Base-by-base conservation (phyloP, 441 rosid species). In the Croton setiger region DNA sequence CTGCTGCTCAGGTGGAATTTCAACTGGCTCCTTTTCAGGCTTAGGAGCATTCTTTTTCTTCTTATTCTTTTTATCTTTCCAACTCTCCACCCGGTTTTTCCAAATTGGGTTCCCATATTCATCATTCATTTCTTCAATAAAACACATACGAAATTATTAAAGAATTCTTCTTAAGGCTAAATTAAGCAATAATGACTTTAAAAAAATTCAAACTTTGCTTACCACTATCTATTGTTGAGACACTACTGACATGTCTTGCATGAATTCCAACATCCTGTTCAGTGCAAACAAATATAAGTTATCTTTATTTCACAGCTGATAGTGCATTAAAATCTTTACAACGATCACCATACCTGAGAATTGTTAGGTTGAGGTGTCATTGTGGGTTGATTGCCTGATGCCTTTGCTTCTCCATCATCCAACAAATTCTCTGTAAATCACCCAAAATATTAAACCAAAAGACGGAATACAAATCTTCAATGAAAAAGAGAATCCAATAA, bases 21-120 rank as follows among this genome's bases (percentile, higher is more conserved):
- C 78, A 77, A 84, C 80, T 21, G 74, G 73, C 17, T 82, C 84
- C 57, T 73, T 80, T 75, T 84, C 91, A 70, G 73, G 79, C 79
- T 95, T 90, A 7, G 87, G 64, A 45, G 83, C 79, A 74, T 76
- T 64, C 65, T 84, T 88, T 65, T 82, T 91, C 87, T 90, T 94
- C 86, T 89, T 88, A 76, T 75, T 80, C 84, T 95, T 95, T 79
- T 95, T 95, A 54, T 88, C 98, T 84, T 90, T 95, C 98, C 98
- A 92, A 67, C 96, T 92, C 72, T 95, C 98, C 60, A 92, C 98
- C 65, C 98, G 85, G 75, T 90, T 92, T 88, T 92, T 95, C 99
- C 99, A 95, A 52, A 95, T 89, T 8, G 99, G 96, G 45, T 95
- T 95, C 33, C 93, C 99, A 14, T 76, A 82, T 68, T 92, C 98